These are phyloP conservation scores for Gynochthodes officinalis DNA, from an alignment of 257 asterid species.

Conservation along the genomic window DNA sequence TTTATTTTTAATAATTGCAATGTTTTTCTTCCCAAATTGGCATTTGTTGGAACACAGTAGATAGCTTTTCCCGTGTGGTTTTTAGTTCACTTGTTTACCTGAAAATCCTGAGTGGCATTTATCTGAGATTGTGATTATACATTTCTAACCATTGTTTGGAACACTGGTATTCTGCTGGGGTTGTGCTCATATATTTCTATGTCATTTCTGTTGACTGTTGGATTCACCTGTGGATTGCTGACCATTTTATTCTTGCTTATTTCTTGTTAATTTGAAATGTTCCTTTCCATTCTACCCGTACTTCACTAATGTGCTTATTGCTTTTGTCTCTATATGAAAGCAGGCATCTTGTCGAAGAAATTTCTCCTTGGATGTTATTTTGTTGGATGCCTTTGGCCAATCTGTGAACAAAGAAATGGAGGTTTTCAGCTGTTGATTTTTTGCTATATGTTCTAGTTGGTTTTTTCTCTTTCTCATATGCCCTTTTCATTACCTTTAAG, in stretches of 20 bases:
- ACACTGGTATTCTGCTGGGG: not conserved
- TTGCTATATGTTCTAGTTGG: not conserved
- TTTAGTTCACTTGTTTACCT: not conserved
- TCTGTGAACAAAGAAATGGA: constrained; percentile 61
- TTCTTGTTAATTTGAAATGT: not conserved
- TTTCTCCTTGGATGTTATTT: constrained; percentile 67
- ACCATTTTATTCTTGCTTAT: not conserved
- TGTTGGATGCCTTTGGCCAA: constrained; percentile 53
- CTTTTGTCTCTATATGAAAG: constrained; percentile 19
- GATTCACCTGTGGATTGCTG: not conserved
- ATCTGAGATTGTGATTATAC: not conserved
- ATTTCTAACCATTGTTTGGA: not conserved
- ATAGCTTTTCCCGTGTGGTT: not conserved
- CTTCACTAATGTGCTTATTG: constrained; percentile 2
- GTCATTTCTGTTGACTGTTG: not conserved
- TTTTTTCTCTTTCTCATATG: not conserved
- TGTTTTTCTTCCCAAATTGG: not conserved
- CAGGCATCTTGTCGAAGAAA: constrained; percentile 93
- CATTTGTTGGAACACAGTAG: not conserved
- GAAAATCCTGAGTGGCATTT: not conserved
- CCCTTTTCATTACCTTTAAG: constrained; percentile 26
- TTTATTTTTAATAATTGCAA: not conserved
- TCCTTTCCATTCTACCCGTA: not conserved
- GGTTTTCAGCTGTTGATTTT: constrained; percentile 40
- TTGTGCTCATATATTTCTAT: not conserved